phyloP scores from a whole-genome alignment of 768 basidiomycete genomes.

The Gyrodon lividus region DNA sequence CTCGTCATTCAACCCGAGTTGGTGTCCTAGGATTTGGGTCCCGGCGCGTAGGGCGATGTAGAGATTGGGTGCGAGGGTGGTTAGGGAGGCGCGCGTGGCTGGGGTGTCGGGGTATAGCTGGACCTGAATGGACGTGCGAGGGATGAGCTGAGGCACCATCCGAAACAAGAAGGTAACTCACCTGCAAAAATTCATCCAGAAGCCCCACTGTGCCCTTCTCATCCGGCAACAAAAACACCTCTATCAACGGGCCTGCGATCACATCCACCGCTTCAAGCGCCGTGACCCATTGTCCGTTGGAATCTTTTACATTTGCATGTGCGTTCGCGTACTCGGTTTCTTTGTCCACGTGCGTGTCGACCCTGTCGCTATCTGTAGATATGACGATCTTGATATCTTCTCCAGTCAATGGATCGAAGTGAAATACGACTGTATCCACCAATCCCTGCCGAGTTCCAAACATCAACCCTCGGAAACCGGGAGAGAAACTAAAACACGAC shows the following conservation, averaged over 20 bases:
- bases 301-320: conserved; percentile 1
- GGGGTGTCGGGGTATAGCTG: conserved; percentile 67
- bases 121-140: conserved; percentile 37
- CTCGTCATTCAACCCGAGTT: conserved; percentile 42
- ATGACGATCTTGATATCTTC: conserved; percentile 42
- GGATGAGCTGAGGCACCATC: background rate
- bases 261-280: conserved; percentile 59
- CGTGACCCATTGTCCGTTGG: conserved; percentile 25
- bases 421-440: conserved; percentile 73
- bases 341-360: too few species aligned
- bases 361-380: conserved; percentile 3
- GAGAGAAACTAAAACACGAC: too few species aligned
- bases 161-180: conserved; percentile 27
- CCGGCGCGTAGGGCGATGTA: conserved; percentile 57
- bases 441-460: conserved; percentile 41
- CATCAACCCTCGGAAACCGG: conserved; percentile 7
- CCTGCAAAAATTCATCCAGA: conserved; percentile 78
- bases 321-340: background rate
- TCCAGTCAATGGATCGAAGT: conserved; percentile 79
- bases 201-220: conserved; percentile 55
- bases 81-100: conserved; percentile 43
- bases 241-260: conserved; percentile 56
- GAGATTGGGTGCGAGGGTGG: conserved; percentile 42
- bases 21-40: conserved; percentile 56
- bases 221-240: conserved; percentile 54